Evolutionary conservation across 306 rosid genomes (phyloP).

Genomic region (Lathyrus aphaca): DNA sequence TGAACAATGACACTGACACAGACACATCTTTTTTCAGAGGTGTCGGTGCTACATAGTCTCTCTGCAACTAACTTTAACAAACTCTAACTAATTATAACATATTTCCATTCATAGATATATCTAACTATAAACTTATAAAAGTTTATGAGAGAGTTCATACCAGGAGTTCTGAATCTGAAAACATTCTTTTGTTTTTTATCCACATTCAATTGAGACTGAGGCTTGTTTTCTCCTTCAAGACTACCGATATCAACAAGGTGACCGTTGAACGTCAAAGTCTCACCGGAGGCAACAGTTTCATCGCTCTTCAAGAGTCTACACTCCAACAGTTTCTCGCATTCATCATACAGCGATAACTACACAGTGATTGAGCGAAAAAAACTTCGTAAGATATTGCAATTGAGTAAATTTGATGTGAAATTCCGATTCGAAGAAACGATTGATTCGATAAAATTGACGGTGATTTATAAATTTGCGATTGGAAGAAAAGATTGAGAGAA

Average conservation of each 20-base stretch:
- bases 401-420: slow-evolving; percentile 9
- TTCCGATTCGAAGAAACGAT: not conserved
- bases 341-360: slow-evolving; percentile 71
- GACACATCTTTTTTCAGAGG: too few relatives aligned
- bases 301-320: slow-evolving; percentile 68
- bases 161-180: slow-evolving; percentile 41
- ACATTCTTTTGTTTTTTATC: slow-evolving; percentile 33
- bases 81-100: not conserved
- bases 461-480: not conserved
- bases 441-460: not conserved
- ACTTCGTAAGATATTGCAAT: not conserved
- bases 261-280: slow-evolving; percentile 42
- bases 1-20: too few relatives aligned
- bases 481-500: not conserved
- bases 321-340: slow-evolving; percentile 66
- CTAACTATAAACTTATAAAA: not conserved
- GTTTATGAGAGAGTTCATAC: slow-evolving; percentile 24
- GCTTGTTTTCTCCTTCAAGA: slow-evolving; percentile 49
- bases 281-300: slow-evolving; percentile 61
- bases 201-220: slow-evolving; percentile 42
- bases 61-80: not conserved
- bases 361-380: slow-evolving; percentile 12
- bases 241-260: slow-evolving; percentile 59
- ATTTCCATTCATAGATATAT: not conserved
- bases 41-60: too few relatives aligned